Evolutionary conservation across 192 early-diverging fungal genomes (phyloP), one percentile per base, ranked within the genome.

Genomic region (Coemansia sp.): DNA sequence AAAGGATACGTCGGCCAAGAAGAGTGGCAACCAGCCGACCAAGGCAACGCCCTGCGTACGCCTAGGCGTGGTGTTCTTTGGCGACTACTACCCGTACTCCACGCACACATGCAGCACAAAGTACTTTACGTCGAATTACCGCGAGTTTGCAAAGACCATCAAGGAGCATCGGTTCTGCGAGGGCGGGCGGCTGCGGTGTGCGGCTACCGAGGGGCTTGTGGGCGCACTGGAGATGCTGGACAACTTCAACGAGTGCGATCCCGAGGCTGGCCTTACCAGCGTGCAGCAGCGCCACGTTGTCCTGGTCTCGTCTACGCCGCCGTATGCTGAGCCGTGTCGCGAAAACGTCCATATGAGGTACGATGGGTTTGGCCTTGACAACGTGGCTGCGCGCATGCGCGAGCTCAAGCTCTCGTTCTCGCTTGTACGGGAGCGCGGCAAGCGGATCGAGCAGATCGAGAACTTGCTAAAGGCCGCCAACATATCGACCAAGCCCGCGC

Each of bases 121-220:
- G 68, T 83, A 77, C 68, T 83, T 83, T 47, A 83, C 76, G 12
- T 83, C 80, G 20, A 83, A 83, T 63, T 83, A 77, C 66, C 80
- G 80, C 68, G 73, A 77, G 63, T 83, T 83, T 31, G 41, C 74
- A 27, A 83, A 83, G 38, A 77, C 65, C 11, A 57, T 83, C 15
- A 83, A 83, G 59, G 72, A 68, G 8, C 80, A 83, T 57, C 60
- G 63, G 51, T 83, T 83, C 66, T 47, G 68, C 62, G 71, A 71
- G 59, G 74, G 75, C 40, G 81, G 81, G 45, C 68, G 56, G 69
- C 73, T 83, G 36, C 67, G 81, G 47, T 77, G 74, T 37, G 81
- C 81, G 11, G 65, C 72, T 9, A 78, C 76, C 2, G 81, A 83
- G 53, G 81, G 81, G 6, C 72, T 83, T 6, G 81, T 83, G 12